Base-by-base conservation (phyloP, 2,329 filamentous ascomycete genomes). In the Lojkania enalia region DNA sequence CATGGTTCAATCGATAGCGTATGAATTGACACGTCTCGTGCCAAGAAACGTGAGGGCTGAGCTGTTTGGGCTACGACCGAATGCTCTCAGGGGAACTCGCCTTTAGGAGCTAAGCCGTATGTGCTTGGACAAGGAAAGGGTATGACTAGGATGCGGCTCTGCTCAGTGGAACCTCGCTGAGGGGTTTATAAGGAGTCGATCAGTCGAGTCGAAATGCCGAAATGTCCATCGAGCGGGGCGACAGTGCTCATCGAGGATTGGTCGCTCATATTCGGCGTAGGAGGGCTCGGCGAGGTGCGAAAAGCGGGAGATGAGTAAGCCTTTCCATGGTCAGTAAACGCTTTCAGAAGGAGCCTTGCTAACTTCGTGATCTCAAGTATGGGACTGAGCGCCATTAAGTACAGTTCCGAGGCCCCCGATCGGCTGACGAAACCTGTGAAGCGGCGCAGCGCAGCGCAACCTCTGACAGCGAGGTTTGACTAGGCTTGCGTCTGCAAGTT, bases 101-200 rank as follows among this genome's bases (percentile, higher is more conserved):
- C 18, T 25, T 33, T 19, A 41, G 25, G 35, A 35, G 42, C 18
- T 44, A 13, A 18, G 16, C 30, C 37, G 40, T 23, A 47, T 52
- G 49, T 39, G 35, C 19, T 35, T 50, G 20, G 47, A 48, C 42
- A 20, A 43, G 49, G 48, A 15, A 44, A 44, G 13, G 11, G 30
- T 6, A 12, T 7, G 36, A 45, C 41, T 20, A 14, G 36, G n/a
- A 47, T 56, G 55, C 53, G 51, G 55, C 55, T 58, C 55, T 56
- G 50, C 52, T 48, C 27, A 23, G 36, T 20, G 25, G 30, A 18
- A 16, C 39, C 23, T 23, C 32, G 19, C n/a, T 20, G 5, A 16
- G 45, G 21, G 5, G 45, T 30, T 37, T 57, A 55, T 45, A 54
- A 51, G 48, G 42, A 44, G 54, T 42, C 25, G 42, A 44, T 23